phyloP scores from a whole-genome alignment of 306 rosid genomes.

The Vicia sativa region DNA sequence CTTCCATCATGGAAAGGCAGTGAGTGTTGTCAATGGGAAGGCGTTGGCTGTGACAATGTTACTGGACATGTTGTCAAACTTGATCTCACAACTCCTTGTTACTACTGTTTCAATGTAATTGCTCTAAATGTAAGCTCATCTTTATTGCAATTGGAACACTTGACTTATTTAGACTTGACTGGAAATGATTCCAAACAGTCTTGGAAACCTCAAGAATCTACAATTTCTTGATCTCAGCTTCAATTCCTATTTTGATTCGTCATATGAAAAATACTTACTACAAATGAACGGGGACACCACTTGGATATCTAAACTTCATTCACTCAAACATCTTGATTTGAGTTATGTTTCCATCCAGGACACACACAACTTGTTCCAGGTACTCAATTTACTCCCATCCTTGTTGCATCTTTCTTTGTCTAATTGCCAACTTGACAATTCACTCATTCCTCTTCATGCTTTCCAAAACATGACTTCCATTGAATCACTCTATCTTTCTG shows the following conservation, averaged over 20 bases:
- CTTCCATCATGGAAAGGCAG: slow-evolving; percentile 35
- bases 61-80: slow-evolving; percentile 37
- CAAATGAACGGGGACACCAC: background rate
- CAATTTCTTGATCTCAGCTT: background rate
- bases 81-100: background rate
- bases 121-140: slow-evolving; percentile 4
- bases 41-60: slow-evolving; percentile 22
- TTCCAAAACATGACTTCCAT: slow-evolving; percentile 14
- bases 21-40: slow-evolving; percentile 40
- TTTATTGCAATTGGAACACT: slow-evolving; percentile 12
- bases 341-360: background rate
- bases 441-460: background rate
- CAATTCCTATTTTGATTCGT: rapidly evolving
- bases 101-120: background rate
- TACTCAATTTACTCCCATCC: slow-evolving; percentile 32
- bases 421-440: background rate
- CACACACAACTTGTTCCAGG: slow-evolving; percentile 21
- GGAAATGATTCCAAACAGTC: slow-evolving; percentile 32
- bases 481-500: no score
- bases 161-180: slow-evolving; percentile 32
- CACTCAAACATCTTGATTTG: slow-evolving; percentile 33
- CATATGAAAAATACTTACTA: no score
- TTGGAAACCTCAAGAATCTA: slow-evolving; percentile 21
- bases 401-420: background rate
- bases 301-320: slow-evolving; percentile 34